These are phyloP conservation scores for Lodderomyces oxycetoniae DNA, from an alignment of 1,139 yeast genomes.

Conservation along the genomic window DNA sequence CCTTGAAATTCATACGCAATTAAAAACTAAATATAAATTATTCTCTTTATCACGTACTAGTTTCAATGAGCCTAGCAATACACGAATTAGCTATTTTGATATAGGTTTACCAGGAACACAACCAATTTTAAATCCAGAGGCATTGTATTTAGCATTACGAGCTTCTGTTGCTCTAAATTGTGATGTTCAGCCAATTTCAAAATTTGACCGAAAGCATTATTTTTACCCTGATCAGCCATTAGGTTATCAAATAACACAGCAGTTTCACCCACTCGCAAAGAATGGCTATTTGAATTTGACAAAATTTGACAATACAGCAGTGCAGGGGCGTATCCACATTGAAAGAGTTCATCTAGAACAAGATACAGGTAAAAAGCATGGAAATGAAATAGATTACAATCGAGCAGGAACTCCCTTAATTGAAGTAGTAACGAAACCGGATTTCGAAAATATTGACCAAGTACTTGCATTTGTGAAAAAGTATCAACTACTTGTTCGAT, in stretches of 20 bases:
- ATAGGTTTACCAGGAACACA: constrained; percentile 91
- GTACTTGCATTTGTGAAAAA: constrained; percentile 78
- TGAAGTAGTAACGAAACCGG: constrained; percentile 90
- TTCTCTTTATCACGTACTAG: constrained; percentile 59
- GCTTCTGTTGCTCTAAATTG: constrained; percentile 72
- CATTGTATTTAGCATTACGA: constrained; percentile 62
- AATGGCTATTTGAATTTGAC: constrained; percentile 54
- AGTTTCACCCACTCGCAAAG: constrained; percentile 71
- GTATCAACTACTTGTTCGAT: constrained; percentile 66
- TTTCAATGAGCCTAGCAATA: constrained; percentile 57
- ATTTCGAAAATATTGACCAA: constrained; percentile 62
- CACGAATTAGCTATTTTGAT: constrained; percentile 74
- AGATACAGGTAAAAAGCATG: constrained; percentile 75
- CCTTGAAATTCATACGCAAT: constrained; percentile 87
- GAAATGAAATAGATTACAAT: constrained; percentile 67
- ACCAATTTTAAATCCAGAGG: constrained; percentile 76
- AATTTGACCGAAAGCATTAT: constrained; percentile 91
- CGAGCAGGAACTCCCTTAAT: constrained; percentile 83
- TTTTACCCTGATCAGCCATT: constrained; percentile 95
- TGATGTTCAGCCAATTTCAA: constrained; percentile 49
- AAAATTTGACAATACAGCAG: constrained; percentile 44
- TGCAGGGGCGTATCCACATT: constrained; percentile 41
- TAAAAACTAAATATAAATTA: constrained; percentile 67
- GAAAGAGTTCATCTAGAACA: constrained; percentile 86
- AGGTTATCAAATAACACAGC: constrained; percentile 95